Evolutionary conservation across 768 basidiomycete species (phyloP).

Genomic region (Lactarius deliciosus): DNA sequence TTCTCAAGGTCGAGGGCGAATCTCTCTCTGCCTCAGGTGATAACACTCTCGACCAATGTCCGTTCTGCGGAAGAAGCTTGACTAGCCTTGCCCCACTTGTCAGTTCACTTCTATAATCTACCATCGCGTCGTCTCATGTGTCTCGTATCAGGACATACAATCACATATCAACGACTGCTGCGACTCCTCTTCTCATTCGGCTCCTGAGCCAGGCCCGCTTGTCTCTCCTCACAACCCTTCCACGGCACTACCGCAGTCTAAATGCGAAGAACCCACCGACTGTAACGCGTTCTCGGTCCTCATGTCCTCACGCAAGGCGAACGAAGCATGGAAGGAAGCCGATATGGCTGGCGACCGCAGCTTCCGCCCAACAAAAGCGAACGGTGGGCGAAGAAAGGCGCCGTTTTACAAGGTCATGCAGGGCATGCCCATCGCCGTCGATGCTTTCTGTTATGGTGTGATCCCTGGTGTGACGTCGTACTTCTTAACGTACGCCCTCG

Average conservation of each 20-base stretch:
- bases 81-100: constrained; percentile 35
- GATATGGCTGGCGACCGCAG: constrained; percentile 50
- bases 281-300: constrained; percentile 72
- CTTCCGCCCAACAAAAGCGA: constrained; percentile 47
- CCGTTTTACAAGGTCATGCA: constrained; percentile 96
- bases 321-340: constrained; percentile 83
- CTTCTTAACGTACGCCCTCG: constrained; percentile 71
- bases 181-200: constrained; percentile 35
- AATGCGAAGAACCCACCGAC: constrained; percentile 20
- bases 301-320: constrained; percentile 85
- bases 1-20: constrained; percentile 33
- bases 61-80: constrained; percentile 36
- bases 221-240: constrained; percentile 28
- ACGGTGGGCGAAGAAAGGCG: constrained; percentile 63
- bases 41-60: constrained; percentile 32
- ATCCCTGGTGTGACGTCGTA: constrained; percentile 91
- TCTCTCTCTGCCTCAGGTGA: not conserved
- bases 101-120: constrained; percentile 24
- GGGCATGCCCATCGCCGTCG: constrained; percentile 98
- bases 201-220: constrained; percentile 1
- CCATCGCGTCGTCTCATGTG: constrained; percentile 16
- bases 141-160: constrained; percentile 44
- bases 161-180: constrained; percentile 60
- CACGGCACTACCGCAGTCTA: constrained; percentile 23
- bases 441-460: constrained; percentile 91